Evolutionary conservation across 2,329 filamentous ascomycete species (phyloP), one percentile per base, ranked within the genome.

Genomic region (Ophiostoma pallidulum): DNA sequence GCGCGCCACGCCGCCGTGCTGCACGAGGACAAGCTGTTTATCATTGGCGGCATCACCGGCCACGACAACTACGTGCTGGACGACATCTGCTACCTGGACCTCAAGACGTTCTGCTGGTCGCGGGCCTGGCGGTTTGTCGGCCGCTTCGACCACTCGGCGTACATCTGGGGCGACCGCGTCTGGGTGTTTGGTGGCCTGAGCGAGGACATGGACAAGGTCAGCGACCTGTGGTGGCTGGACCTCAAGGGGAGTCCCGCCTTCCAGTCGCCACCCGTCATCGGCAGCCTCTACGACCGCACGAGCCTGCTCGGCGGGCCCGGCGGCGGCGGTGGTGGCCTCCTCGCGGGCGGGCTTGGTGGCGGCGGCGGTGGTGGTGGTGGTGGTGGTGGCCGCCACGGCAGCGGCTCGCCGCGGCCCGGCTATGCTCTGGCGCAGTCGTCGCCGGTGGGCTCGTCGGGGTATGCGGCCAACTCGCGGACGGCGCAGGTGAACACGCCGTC

Each of bases 51-150:
- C n/a, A 87, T 97, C 57, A 94, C 89, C 5, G 91, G 90, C 2
- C 85, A 91, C 56, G 89, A 92, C 56, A 95, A 88, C 60, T 83
- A 87, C 57, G 90, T 97, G 20, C 73, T 97, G 41, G 91, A 97
- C 62, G 92, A 98, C 61, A 88, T 98, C 43, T 95, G 89, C 69
- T 98, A 94, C 60, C 77, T 98, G 41, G 92, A 98, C 62, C 72
- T 98, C 40, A 96, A 94, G 70, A 97, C 92, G 2, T 96, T 88
- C 74, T 95, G 90, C 1, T 98, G 92, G 92, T 97, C 91, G 48
- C 82, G 88, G 49, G 83, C 88, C 35, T 98, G 92, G 92, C 86
- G 84, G 52, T 98, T 98, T 62, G 90, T 96, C 22, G 83, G 86
- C 41, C 80, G 92, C 33, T 98, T 95, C 61, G 92, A 98, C 58